Conservation (phyloP, 202 grass and related monocot species). For the Carex arenaria region DNA sequence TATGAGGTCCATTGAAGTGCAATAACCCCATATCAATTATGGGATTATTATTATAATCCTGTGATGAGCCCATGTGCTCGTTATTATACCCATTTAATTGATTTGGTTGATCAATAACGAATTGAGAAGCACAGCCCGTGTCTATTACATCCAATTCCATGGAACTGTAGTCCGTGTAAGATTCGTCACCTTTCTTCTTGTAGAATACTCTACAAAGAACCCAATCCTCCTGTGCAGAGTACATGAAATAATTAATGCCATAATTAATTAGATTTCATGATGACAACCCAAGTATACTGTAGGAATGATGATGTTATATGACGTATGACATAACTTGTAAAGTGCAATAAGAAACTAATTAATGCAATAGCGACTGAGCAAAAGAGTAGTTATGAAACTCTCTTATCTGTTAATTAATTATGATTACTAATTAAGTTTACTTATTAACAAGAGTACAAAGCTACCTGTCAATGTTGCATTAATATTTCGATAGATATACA, state of each 20-base stretch:
- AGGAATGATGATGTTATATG: neutral
- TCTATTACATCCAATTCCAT: neutral
- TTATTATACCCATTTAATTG: neutral
- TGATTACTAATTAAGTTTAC: neutral
- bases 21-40: constrained; percentile 3
- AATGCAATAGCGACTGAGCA: constrained; percentile 5
- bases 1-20: neutral
- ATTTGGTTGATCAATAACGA: neutral
- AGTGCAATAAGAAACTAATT: neutral
- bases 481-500: neutral
- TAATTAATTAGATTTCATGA: constrained; percentile 13
- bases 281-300: neutral
- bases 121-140: neutral
- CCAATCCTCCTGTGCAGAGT: constrained; percentile 71
- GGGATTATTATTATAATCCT: neutral
- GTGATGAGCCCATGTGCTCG: neutral
- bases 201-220: constrained; percentile 80
- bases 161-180: neutral
- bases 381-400: neutral
- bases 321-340: neutral
- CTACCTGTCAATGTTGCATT: neutral
- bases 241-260: neutral
- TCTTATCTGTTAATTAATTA: neutral
- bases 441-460: neutral
- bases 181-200: constrained; percentile 60